Evolutionary conservation across 192 early-diverging fungal species (phyloP), one percentile per base, ranked within the genome.

Genomic region (Backusella circina): DNA sequence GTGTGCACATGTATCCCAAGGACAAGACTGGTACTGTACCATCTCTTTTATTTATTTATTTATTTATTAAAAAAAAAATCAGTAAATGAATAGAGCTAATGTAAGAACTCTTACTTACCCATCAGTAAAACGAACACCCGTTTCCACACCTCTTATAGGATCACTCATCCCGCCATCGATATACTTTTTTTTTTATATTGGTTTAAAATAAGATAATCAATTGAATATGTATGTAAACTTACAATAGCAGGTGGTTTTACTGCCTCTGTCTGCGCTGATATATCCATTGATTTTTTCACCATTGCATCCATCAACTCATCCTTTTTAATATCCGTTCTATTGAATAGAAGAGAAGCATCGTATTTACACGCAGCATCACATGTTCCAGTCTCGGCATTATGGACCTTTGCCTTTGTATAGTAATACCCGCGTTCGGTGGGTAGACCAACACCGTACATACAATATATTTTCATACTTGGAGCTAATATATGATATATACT

Each of bases 1-100:
- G 83, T 13, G 86, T 86, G 71, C 95, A 95, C 96, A 97, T 97
- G 80, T 94, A 96, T 4, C 94, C 94, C 3, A 92, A 83, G 7
- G 94, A 95, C 33, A 97, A 54, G 18, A 97, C 79, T 0, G 96
- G 96, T 2, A 97, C 96, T 0, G 95, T 97, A 15, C 92, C 94
- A 79, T 97, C 96, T 28, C 95, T 94, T 71, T 83, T 77, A 70
- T n/a, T 36, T 16, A n/a, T n/a, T n/a, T n/a, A n/a, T n/a, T n/a
- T n/a, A n/a, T n/a, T n/a, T n/a, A n/a, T n/a, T n/a, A n/a, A n/a
- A n/a, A n/a, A n/a, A n/a, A n/a, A n/a, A n/a, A n/a, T n/a, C n/a
- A n/a, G n/a, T n/a, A n/a, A n/a, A n/a, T n/a, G n/a, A n/a, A n/a
- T n/a, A n/a, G n/a, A n/a, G n/a, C n/a, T n/a, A n/a, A 36, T 21